These are phyloP conservation scores for Penicillium simplicissimum DNA, from an alignment of 495 filamentous ascomycete species.

Conservation along the genomic window DNA sequence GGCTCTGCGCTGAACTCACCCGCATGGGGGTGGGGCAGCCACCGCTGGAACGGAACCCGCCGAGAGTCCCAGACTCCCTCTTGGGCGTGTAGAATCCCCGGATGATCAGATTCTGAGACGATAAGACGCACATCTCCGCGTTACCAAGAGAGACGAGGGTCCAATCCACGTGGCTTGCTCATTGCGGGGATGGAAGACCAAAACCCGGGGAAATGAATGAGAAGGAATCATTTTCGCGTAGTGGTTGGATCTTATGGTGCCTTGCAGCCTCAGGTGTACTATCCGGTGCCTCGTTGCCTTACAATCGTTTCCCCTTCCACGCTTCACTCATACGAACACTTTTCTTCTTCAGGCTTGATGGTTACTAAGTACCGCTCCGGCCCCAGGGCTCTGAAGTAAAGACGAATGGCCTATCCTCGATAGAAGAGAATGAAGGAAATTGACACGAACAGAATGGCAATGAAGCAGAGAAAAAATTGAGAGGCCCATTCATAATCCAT, in stretches of 20 bases:
- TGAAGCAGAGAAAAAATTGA: too few relatives aligned
- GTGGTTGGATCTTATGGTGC: too few relatives aligned
- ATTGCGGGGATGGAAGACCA: neutral
- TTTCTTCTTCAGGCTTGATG: too few relatives aligned
- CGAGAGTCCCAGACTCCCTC: too few relatives aligned
- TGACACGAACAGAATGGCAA: slow-evolving; percentile 58
- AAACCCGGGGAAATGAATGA: neutral
- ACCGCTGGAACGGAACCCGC: slow-evolving; percentile 18
- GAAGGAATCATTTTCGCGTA: too few relatives aligned
- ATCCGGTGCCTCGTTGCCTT: too few relatives aligned
- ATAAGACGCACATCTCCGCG: too few relatives aligned
- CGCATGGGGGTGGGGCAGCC: neutral
- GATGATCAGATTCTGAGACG: neutral
- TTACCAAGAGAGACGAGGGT: neutral
- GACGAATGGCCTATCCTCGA: slow-evolving; percentile 36
- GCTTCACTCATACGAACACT: too few relatives aligned
- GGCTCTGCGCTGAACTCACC: slow-evolving; percentile 1
- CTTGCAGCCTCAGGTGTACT: neutral
- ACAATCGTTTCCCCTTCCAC: too few relatives aligned
- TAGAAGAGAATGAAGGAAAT: slow-evolving; percentile 53
- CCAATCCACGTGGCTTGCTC: neutral
- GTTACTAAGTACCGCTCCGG: too few relatives aligned
- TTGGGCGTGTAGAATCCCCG: neutral
- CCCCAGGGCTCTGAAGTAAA: too few relatives aligned
- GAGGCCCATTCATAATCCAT: too few relatives aligned